phyloP scores from a whole-genome alignment of 805 yeast species.

The Yamadazyma kitorensis region DNA sequence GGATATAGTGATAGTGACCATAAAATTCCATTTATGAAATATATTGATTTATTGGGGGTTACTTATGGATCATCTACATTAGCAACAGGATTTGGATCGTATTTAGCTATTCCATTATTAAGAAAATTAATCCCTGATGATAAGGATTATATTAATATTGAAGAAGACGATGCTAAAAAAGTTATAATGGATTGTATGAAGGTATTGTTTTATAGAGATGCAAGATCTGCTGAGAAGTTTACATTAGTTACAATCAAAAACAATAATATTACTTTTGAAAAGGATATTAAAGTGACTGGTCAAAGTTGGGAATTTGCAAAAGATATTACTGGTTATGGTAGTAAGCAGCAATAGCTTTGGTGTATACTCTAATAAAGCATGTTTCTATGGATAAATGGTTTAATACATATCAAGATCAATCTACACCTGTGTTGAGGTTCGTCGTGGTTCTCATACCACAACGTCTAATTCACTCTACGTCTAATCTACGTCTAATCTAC shows the following conservation, averaged over 20 bases:
- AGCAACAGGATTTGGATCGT: conserved; percentile 96
- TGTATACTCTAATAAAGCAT: too few species aligned
- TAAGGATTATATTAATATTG: conserved; percentile 64
- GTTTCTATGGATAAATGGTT: too few species aligned
- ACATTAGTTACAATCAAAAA: conserved; percentile 69
- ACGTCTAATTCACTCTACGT: too few species aligned
- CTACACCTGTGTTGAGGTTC: too few species aligned
- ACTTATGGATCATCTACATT: conserved; percentile 83
- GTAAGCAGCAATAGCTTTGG: conserved; percentile 45
- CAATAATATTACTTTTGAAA: conserved; percentile 47
- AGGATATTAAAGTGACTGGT: conserved; percentile 62
- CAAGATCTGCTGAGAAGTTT: conserved; percentile 86
- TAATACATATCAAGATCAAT: too few species aligned
- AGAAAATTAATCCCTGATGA: conserved; percentile 82
- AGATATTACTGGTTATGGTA: conserved; percentile 88
- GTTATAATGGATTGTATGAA: conserved; percentile 87
- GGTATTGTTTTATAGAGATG: conserved; percentile 93
- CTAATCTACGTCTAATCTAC: too few species aligned
- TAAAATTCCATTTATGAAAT: conserved; percentile 67
- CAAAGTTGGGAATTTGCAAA: conserved; percentile 91
- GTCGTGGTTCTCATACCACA: too few species aligned
- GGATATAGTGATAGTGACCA: conserved; percentile 78
- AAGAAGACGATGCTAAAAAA: conserved; percentile 71
- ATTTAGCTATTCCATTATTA: conserved; percentile 87
- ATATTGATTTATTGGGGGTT: conserved; percentile 90